Evolutionary conservation across 2,329 filamentous ascomycete species (phyloP).

Genomic region (Paraphaeosphaeria minitans): DNA sequence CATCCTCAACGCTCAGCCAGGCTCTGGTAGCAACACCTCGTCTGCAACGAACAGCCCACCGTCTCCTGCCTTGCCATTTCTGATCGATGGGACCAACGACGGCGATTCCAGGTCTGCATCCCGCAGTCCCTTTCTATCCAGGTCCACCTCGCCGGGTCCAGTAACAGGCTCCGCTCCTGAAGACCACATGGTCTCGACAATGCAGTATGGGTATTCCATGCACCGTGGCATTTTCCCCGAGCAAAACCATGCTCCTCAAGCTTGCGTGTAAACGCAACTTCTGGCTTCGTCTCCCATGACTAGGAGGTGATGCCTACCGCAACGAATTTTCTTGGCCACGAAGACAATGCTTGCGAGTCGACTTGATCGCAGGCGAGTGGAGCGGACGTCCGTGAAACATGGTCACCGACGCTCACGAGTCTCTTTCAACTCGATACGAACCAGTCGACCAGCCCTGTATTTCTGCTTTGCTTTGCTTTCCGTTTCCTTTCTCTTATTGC

Average conservation of each 20-base stretch:
- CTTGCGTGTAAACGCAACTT: conserved; percentile 37
- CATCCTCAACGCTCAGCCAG: conserved; percentile 25
- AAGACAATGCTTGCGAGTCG: conserved; percentile 42
- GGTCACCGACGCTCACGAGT: conserved; percentile 43
- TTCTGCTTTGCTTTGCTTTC: conserved; percentile 6
- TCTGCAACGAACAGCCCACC: conserved; percentile 46
- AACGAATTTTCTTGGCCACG: conserved; percentile 46
- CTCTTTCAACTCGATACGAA: conserved; percentile 35
- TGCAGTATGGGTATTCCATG: conserved; percentile 49
- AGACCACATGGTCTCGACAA: conserved; percentile 49
- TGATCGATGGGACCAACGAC: conserved; percentile 48
- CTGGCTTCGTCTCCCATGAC: background rate
- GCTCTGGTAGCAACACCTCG: conserved; percentile 38
- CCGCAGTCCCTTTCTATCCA: conserved; percentile 42
- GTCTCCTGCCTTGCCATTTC: conserved; percentile 38
- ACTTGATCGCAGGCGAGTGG: conserved; percentile 38
- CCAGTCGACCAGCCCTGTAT: conserved; percentile 30
- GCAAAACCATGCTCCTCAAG: conserved; percentile 51
- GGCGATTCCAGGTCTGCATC: conserved; percentile 28
- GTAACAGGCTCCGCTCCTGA: conserved; percentile 47
- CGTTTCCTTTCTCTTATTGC: conserved; percentile 13
- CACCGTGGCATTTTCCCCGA: conserved; percentile 53
- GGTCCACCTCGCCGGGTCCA: conserved; percentile 51
- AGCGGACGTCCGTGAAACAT: conserved; percentile 36
- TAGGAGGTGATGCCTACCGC: conserved; percentile 19